Evolutionary conservation across 441 rosid species (phyloP), one percentile per base, ranked within the genome.

Genomic region (Euphorbia schlechtendalii): DNA sequence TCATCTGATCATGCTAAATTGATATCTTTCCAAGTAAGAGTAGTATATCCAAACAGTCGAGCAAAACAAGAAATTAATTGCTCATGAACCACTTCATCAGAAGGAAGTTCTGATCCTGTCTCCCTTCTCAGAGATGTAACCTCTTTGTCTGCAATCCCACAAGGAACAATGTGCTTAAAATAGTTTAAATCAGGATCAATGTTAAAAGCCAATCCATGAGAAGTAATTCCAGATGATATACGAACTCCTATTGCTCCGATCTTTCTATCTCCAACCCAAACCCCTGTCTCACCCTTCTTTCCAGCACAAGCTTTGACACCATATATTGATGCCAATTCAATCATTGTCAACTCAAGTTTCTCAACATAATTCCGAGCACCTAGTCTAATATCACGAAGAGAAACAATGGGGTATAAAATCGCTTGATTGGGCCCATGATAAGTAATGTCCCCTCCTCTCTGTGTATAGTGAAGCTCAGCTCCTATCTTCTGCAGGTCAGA

Each of bases 401-500:
- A 82, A 63, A 94, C 61, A 52, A 94, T 81, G 27, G 98, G 99
- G 53, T 91, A 94, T 34, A 91, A 59, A 70, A 91, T 69, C 43
- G 97, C 89, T 76, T 89, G 98, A 73, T 58, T 85, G 17, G 96
- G 99, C 65, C 96, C 98, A 59, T 89, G 98, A 77, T 81, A 91
- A 27, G 99, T 91, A 63, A 94, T 85, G 58, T 89, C 96, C 46
- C 99, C 98, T 68, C 97, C 98, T 82, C 96, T 83, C 73, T 86
- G 88, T 4, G 98, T 89, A 68, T 86, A 85, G 64, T 89, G 88
- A 74, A 91, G 98, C 66, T 87, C 84, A 52, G 94, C 96, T 72
- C 96, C 96, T 24, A 87, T 65, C 59, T 72, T 78, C 34, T 69
- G 74, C 59, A 91, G 88, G 68, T 91, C 92, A 66, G 86, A 68